Percentiles rank a stretch among this genome's conserved stretches.
Conservation (phyloP, 352 stramenopile genomes). For the Phytophthora capsici region DNA sequence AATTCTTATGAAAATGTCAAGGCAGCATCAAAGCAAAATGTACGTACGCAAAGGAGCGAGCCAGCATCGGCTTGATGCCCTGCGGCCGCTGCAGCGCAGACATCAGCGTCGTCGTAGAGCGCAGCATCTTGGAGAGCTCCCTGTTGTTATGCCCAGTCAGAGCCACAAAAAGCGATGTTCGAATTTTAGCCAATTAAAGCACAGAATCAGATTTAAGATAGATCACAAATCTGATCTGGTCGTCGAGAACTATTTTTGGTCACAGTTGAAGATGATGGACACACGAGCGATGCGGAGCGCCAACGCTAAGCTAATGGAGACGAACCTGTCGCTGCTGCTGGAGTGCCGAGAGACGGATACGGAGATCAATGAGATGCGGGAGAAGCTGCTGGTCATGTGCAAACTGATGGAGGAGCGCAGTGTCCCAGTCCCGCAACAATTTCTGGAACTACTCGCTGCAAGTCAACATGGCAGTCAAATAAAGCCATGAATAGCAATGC, state of each 20-base stretch:
- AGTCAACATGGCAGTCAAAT: constrained; percentile 7
- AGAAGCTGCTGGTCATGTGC: constrained; percentile 36
- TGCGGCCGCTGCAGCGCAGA: constrained; percentile 48
- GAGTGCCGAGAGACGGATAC: constrained; percentile 54
- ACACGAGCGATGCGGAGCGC: constrained; percentile 33
- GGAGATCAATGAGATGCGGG: constrained; percentile 41
- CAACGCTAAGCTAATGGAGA: constrained; percentile 66
- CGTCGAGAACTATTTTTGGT: neutral
- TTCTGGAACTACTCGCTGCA: constrained; percentile 36
- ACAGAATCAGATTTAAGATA: neutral
- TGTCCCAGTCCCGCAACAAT: constrained; percentile 35
- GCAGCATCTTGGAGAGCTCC: constrained; percentile 43
- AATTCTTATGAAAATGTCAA: constrained; percentile 9
- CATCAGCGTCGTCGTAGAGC: constrained; percentile 37
- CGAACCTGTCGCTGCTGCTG: constrained; percentile 61
- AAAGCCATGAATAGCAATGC: neutral
- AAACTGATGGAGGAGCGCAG: constrained; percentile 33
- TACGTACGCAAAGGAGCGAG: constrained; percentile 74
- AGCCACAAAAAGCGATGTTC: constrained; percentile 24
- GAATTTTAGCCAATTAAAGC: constrained; percentile 21
- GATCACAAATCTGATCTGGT: neutral
- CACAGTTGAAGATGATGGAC: constrained; percentile 20
- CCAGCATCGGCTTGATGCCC: constrained; percentile 47
- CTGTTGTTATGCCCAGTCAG: constrained; percentile 25
- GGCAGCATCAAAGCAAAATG: too few relatives aligned